phyloP scores from a whole-genome alignment of 371 early-diverging fungal species.

The Haplosporangium sp. region DNA sequence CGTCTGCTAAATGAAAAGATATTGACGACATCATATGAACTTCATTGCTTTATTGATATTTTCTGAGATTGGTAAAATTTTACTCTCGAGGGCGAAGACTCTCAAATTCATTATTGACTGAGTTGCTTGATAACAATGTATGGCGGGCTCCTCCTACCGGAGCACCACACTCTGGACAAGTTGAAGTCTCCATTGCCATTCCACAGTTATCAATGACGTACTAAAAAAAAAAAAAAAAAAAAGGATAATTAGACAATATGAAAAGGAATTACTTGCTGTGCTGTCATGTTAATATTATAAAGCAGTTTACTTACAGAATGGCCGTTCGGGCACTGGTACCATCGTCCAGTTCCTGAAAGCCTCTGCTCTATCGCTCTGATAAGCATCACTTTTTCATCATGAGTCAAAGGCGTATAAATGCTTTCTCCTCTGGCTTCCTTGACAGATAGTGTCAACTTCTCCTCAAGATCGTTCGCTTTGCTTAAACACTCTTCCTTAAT shows the following conservation, averaged over 20 bases:
- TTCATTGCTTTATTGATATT: too few species aligned
- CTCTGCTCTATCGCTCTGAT: conserved; percentile 47
- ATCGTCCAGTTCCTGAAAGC: conserved; percentile 55
- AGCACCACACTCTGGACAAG: conserved; percentile 36
- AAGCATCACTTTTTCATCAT: conserved; percentile 50
- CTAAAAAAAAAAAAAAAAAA: conserved; percentile 5
- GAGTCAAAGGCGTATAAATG: conserved; percentile 7
- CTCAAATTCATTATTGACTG: conserved; percentile 31
- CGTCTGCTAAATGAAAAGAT: too few species aligned
- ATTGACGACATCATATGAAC: too few species aligned
- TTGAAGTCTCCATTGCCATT: conserved; percentile 21
- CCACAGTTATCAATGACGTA: conserved; percentile 43
- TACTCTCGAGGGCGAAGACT: neutral
- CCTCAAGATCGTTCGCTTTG: neutral
- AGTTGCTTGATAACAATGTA: conserved; percentile 13
- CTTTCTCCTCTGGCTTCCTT: conserved; percentile 10
- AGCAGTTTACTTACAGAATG: conserved; percentile 26
- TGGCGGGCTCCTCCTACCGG: conserved; percentile 32
- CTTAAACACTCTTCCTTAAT: conserved; percentile 10
- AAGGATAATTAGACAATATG: neutral
- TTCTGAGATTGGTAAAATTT: too few species aligned
- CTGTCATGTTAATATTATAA: too few species aligned
- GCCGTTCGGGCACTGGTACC: conserved; percentile 60
- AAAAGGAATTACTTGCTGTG: too few species aligned
- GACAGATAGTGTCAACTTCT: conserved; percentile 8